A percentile compares a stretch with the other conserved stretches of the same genome.
Conservation (phyloP, 371 early-diverging fungal genomes). For the Blastocladiella emersonii region DNA sequence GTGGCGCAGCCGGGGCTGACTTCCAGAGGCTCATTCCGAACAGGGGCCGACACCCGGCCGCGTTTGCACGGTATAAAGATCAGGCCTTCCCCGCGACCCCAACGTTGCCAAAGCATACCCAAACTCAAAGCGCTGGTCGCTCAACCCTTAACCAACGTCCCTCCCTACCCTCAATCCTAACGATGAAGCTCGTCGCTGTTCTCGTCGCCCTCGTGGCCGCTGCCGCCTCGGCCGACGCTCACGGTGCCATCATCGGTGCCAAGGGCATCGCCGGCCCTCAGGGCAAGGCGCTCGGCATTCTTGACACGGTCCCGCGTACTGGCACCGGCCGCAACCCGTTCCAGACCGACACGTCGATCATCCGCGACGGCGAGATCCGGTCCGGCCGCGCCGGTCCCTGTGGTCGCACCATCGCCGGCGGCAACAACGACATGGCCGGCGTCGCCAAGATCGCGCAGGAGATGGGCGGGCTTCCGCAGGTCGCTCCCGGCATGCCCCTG, state of each 20-base stretch:
- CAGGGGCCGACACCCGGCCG: too few relatives aligned
- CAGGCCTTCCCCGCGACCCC: too few relatives aligned
- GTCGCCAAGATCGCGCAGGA: not conserved
- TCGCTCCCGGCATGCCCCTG: not conserved
- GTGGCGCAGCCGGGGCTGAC: too few relatives aligned
- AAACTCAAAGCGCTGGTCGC: too few relatives aligned
- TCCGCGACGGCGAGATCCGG: not conserved
- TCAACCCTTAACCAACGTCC: too few relatives aligned
- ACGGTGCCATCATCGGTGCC: not conserved
- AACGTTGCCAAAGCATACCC: too few relatives aligned
- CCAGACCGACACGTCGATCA: not conserved
- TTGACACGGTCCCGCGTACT: not conserved
- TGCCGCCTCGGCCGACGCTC: not conserved
- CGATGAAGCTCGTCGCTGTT: not conserved
- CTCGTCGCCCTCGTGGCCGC: not conserved
- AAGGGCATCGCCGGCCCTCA: not conserved
- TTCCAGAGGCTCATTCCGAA: too few relatives aligned
- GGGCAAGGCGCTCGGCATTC: not conserved
- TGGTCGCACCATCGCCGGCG: not conserved
- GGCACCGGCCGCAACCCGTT: not conserved
- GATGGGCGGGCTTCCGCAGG: not conserved
- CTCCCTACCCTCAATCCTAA: not conserved
- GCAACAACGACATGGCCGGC: not conserved
- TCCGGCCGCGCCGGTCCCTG: not conserved
- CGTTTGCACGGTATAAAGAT: too few relatives aligned